Evolutionary conservation across 2,329 filamentous ascomycete species (phyloP).

Genomic region (Clonostachys sp.): DNA sequence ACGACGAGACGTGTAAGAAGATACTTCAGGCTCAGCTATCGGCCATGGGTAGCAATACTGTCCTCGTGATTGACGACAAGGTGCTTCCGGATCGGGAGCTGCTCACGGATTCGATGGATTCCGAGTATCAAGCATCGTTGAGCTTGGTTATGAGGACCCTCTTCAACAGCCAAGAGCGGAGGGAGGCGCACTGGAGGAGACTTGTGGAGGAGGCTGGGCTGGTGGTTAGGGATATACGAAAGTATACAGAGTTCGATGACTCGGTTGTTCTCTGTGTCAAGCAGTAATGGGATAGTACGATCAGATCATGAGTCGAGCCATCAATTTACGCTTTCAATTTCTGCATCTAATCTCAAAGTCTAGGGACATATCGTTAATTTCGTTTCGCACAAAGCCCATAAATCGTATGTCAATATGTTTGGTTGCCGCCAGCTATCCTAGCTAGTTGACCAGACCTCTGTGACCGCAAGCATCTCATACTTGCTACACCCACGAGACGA

Average conservation of each 20-base stretch:
- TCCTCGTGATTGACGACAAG: constrained; percentile 16
- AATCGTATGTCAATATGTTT: too few species aligned
- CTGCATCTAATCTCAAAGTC: too few species aligned
- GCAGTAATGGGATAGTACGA: too few species aligned
- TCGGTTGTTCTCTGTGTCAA: constrained; percentile 8
- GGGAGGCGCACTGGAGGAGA: constrained; percentile 12
- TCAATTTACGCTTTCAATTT: too few species aligned
- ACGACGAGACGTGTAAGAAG: constrained; percentile 11
- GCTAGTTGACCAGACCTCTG: too few species aligned
- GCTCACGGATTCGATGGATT: constrained; percentile 5
- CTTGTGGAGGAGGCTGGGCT: constrained; percentile 11
- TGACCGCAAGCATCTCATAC: too few species aligned
- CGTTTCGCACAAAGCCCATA: too few species aligned
- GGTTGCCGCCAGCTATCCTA: too few species aligned
- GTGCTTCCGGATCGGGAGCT: constrained; percentile 9
- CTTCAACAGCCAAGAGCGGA: constrained; percentile 14
- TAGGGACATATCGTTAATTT: too few species aligned
- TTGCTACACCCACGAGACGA: too few species aligned
- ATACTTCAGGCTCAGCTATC: constrained; percentile 10
- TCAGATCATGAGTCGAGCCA: too few species aligned
- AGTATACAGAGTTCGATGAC: constrained; percentile 12
- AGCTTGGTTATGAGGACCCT: constrained; percentile 15
- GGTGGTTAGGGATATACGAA: constrained; percentile 10
- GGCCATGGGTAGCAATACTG: constrained; percentile 10
- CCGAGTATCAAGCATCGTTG: constrained; percentile 11